These are phyloP conservation scores for Micractinium conductrix DNA, from an alignment of 139 green algal genomes.

Conservation along the genomic window DNA sequence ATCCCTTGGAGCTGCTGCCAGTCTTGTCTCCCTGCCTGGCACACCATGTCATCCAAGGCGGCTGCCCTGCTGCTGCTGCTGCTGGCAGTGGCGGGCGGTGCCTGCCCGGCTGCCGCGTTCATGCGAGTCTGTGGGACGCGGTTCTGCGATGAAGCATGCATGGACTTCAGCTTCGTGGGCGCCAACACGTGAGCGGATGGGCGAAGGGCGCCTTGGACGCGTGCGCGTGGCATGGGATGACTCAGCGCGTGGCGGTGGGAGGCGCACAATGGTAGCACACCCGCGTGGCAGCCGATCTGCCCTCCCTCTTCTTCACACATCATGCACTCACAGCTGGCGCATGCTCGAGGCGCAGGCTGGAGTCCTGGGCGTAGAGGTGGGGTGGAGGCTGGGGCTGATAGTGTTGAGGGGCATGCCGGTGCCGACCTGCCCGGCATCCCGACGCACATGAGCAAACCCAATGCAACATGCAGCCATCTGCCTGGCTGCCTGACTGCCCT, in stretches of 20 bases:
- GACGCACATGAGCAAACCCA: too few relatives aligned
- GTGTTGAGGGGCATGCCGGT: too few relatives aligned
- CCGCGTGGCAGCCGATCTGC: neutral
- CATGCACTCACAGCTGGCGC: slow-evolving; percentile 30
- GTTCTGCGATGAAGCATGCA: slow-evolving; percentile 4
- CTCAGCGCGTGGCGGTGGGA: too few relatives aligned
- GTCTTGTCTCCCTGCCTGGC: too few relatives aligned
- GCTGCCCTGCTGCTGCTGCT: neutral
- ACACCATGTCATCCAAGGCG: neutral
- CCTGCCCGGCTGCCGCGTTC: too few relatives aligned
- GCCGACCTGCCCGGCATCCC: too few relatives aligned
- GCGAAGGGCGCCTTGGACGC: neutral
- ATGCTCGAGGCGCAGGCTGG: slow-evolving; percentile 40
- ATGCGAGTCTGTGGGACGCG: too few relatives aligned
- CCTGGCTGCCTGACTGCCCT: too few relatives aligned
- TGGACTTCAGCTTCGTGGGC: slow-evolving; percentile 19
- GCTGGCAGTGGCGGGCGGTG: slow-evolving; percentile 6
- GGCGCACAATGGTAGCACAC: too few relatives aligned
- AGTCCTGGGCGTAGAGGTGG: neutral
- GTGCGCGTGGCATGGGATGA: too few relatives aligned
- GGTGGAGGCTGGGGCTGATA: neutral
- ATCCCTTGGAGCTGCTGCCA: too few relatives aligned
- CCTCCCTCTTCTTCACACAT: too few relatives aligned
- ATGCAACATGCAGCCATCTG: neutral
- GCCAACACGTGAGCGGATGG: slow-evolving; percentile 26